Conservation (phyloP, 768 basidiomycete genomes). For the Leccinum subgranulosum region DNA sequence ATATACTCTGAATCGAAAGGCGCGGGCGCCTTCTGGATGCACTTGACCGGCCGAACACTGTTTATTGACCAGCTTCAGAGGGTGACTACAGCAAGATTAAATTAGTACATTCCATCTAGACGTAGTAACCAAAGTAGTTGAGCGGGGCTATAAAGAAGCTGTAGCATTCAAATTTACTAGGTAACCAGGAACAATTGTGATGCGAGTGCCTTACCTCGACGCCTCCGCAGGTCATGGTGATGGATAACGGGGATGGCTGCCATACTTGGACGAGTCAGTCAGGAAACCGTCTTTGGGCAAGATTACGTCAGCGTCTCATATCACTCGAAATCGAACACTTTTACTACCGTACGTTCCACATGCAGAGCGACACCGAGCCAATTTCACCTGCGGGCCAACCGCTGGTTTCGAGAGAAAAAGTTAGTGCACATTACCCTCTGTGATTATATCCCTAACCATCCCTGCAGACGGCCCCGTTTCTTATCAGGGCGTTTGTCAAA, state of each 20-base stretch:
- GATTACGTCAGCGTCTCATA: not conserved
- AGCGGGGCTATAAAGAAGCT: constrained; percentile 60
- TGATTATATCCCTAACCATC: not conserved
- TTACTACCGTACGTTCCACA: constrained; percentile 2
- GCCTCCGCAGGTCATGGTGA: too few species aligned
- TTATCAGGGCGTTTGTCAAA: constrained; percentile 81
- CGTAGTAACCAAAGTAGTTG: constrained; percentile 64
- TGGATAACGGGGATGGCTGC: too few species aligned
- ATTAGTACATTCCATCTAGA: constrained; percentile 56
- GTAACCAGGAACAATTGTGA: not conserved
- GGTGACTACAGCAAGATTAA: constrained; percentile 48
- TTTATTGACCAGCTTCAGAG: constrained; percentile 28
- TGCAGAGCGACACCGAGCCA: constrained; percentile 36
- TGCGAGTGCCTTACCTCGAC: constrained; percentile 27
- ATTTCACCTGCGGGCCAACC: constrained; percentile 45
- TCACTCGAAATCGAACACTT: not conserved
- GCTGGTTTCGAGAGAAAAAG: constrained; percentile 58
- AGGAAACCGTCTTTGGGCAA: not conserved
- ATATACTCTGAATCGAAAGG: constrained; percentile 36
- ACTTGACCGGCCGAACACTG: constrained; percentile 42
- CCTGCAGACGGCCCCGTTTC: constrained; percentile 70
- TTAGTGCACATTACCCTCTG: constrained; percentile 7
- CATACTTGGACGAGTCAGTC: too few species aligned
- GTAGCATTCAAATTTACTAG: not conserved
- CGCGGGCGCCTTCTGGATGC: constrained; percentile 35